These are phyloP conservation scores for Fusarium newnesense DNA, from an alignment of 2,329 filamentous ascomycete genomes.

Conservation along the genomic window DNA sequence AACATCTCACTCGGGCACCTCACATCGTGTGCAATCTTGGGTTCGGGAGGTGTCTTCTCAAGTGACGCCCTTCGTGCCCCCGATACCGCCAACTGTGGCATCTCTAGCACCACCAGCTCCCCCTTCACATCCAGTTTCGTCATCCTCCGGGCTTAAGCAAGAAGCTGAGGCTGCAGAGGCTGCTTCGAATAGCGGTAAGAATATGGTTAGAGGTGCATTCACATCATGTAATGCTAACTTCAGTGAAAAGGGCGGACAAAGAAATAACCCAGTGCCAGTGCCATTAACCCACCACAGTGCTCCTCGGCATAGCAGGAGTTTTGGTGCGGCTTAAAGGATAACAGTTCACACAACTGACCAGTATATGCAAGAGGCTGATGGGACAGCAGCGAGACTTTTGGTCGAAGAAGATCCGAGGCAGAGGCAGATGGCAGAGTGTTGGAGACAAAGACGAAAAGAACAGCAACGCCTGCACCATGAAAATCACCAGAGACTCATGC, in stretches of 20 bases:
- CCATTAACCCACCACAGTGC: neutral
- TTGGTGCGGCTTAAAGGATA: neutral
- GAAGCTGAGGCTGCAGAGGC: neutral
- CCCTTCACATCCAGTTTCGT: neutral
- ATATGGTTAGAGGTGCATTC: neutral
- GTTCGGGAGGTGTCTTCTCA: neutral
- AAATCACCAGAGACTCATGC: neutral
- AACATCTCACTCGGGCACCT: neutral
- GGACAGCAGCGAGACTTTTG: neutral
- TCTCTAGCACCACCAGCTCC: neutral
- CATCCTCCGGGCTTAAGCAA: neutral
- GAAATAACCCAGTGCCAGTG: neutral
- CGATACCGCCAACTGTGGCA: neutral
- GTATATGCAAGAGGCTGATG: neutral
- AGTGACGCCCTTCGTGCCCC: neutral
- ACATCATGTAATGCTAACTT: neutral
- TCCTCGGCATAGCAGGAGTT: too few relatives aligned
- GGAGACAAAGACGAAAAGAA: neutral
- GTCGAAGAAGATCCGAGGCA: neutral
- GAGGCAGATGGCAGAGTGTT: neutral
- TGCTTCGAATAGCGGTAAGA: conserved; percentile 6
- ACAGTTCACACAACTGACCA: neutral
- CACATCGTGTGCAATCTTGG: neutral
- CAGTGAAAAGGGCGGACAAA: neutral
- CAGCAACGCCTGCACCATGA: neutral